Evolutionary conservation across 768 basidiomycete species (phyloP), one percentile per base, ranked within the genome.

Genomic region (Chalciporus sphaerocephalus): DNA sequence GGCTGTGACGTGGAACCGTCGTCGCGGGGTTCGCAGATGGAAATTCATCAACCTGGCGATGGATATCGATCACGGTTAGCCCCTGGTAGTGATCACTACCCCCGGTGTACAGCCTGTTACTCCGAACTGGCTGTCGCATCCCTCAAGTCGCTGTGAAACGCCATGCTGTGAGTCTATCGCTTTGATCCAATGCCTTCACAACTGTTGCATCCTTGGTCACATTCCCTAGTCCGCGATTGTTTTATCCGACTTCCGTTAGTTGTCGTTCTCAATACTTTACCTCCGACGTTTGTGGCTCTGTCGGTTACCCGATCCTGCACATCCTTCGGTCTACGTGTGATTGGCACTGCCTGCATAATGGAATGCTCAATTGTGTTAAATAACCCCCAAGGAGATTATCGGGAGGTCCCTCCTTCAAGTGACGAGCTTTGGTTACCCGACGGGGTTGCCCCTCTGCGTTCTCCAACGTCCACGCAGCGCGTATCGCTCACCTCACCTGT

Each of bases 391-490:
- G 38, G 25, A 17, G 25, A 36, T 16, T 24, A 48, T 18, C 41
- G 42, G 23, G 51, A 40, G 51, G 44, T 28, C 52, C 47, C 24
- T 48, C 58, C 58, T 52, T 56, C 54, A 53, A 60, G 57, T 64
- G 73, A 78, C 74, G 76, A 80, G 74, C 66, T 70, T 54, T 75
- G 78, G 60, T 51, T 62, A 44, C 60, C 63, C 33, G 58, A 61
- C 46, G 62, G 62, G 41, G 58, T 68, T 60, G 58, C 36, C 18
- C 21, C 24, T 65, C 68, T 25, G 40, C 48, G 17, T 42, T 43
- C n/a, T 44, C 40, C 28, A 33, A 25, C 24, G 7, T 44, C 55
- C 47, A 37, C 47, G 52, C 60, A 43, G 58, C 56, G 53, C 53
- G 57, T 48, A 16, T 21, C 45, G 35, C 22, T 53, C 21, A 51